A percentile compares a stretch with the other conserved stretches of the same genome.
phyloP scores from a whole-genome alignment of 2,329 filamentous ascomycete species.

The Dothideomycetes sp. region DNA sequence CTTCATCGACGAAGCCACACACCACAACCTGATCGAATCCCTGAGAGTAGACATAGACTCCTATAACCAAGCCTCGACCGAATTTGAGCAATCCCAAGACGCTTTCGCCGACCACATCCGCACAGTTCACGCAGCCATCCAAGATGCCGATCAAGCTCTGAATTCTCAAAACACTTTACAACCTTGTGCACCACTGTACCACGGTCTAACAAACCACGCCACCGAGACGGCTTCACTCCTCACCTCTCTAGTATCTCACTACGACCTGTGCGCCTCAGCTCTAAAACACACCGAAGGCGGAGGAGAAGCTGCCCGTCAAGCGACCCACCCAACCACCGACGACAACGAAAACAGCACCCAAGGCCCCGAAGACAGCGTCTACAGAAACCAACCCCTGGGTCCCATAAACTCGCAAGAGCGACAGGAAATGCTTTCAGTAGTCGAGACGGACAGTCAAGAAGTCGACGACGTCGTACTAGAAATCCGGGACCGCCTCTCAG shows the following conservation, averaged over 20 bases:
- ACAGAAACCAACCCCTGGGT: constrained; percentile 40
- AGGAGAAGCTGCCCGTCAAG: constrained; percentile 36
- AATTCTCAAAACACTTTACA: constrained; percentile 22
- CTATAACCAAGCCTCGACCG: constrained; percentile 58
- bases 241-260: constrained; percentile 73
- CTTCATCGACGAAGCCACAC: constrained; percentile 65
- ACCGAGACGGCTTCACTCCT: constrained; percentile 75
- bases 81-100: constrained; percentile 43
- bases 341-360: no score
- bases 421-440: constrained; percentile 71
- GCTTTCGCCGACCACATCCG: constrained; percentile 52
- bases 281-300: constrained; percentile 74
- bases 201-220: constrained; percentile 59
- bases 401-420: constrained; percentile 69
- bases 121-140: constrained; percentile 13
- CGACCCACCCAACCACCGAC: constrained; percentile 22
- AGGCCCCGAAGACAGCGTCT: constrained; percentile 57
- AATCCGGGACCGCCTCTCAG: constrained; percentile 64
- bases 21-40: constrained; percentile 55
- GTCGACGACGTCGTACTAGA: constrained; percentile 55
- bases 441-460: constrained; percentile 59
- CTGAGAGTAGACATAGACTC: constrained; percentile 64
- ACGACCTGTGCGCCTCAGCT: constrained; percentile 86
- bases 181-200: constrained; percentile 39
- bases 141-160: constrained; percentile 23